Evolutionary conservation across 2,329 filamentous ascomycete species (phyloP), one percentile per base, ranked within the genome.

Genomic region (Pestalotiopsis sp.): DNA sequence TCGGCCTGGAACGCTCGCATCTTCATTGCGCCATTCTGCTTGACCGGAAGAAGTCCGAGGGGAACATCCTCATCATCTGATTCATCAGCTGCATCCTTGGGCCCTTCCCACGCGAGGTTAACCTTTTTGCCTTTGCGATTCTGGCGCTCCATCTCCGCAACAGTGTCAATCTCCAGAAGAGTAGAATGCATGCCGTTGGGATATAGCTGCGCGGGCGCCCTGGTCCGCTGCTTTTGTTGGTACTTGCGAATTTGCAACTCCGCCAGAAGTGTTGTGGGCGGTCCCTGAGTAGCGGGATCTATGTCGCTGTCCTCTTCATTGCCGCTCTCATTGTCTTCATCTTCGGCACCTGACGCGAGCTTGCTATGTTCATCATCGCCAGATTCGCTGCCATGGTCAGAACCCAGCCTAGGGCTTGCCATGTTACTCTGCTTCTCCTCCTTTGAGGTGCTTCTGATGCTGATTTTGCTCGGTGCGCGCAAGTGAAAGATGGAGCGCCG

Each of bases 221-320:
- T 88, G 38, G 91, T 96, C 44, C 96, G 90, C 70, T 90, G 85
- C 78, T 93, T 94, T 74, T 97, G 91, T 73, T 97, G 92, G 68
- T 93, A 90, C 77, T 99, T 98, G 64, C 96, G 91, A 71, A 97
- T 82, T 77, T 98, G 94, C 7, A 99, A 84, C 77, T 99, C 96
- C 0, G 96, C 96, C 26, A 99, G 87, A 0, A 99, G 85, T 0
- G 96, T 99, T 1, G 94, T 97, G 0, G 96, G 96, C 3, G 90
- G 87, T 0, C 92, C 93, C 65, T 90, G 85, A 70, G 88, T 91
- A 1, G 83, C 74, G 2, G 85, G 83, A 52, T 82, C 83, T 2
- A 82, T 82, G 2, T 83, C 80, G 3, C 82, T 83, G 26, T 83
- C 80, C 30, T 84, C 83, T 3, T 82, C 81, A 3, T 81, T 80